Evolutionary conservation across 352 stramenopile species (phyloP), one percentile per base, ranked within the genome.

Genomic region (Pythium apleroticum): DNA sequence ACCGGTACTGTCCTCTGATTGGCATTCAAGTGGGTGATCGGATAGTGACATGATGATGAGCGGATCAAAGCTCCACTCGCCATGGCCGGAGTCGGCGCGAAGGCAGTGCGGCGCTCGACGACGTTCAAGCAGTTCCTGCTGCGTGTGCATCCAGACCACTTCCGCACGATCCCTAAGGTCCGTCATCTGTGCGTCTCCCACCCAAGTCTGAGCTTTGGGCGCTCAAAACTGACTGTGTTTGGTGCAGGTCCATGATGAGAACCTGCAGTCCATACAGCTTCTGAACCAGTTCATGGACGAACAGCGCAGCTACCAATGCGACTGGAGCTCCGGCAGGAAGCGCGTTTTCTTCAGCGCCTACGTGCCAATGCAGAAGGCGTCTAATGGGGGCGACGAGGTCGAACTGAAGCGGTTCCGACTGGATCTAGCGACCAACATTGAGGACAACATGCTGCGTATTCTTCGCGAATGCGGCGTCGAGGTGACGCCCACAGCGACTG

Each of bases 261-360:
- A 90, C 66, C 59, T 90, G 52, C 69, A 80, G 25, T 90, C 81
- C 6, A 79, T 90, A 19, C 78, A 90, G 70, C 71, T 88, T 45
- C 71, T 90, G 46, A 90, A 90, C 67, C 78, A 88, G 63, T 90
- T 82, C 55, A 87, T 88, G 56, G 81, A 90, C 62, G 78, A 84
- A 20, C 74, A 74, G 27, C 71, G 28, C 58, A 65, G 56, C 19
- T 39, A 57, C 22, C 22, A 33, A 4, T 41, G 45, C 37, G 35
- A 50, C 43, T 50, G 43, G 43, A 15, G 20, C 35, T 17, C 31
- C 27, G 15, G 20, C 7, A 43, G 49, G 10, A 66, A 63, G 31
- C 66, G 55, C 22, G 45, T 75, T 8, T 71, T 68, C 55, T 75
- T 68, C 52, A 65, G 50, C 27, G 63, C 53, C 0, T 66, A 66